Base-by-base conservation (phyloP, 768 basidiomycete genomes). In the Pleurotus ostreatus region DNA sequence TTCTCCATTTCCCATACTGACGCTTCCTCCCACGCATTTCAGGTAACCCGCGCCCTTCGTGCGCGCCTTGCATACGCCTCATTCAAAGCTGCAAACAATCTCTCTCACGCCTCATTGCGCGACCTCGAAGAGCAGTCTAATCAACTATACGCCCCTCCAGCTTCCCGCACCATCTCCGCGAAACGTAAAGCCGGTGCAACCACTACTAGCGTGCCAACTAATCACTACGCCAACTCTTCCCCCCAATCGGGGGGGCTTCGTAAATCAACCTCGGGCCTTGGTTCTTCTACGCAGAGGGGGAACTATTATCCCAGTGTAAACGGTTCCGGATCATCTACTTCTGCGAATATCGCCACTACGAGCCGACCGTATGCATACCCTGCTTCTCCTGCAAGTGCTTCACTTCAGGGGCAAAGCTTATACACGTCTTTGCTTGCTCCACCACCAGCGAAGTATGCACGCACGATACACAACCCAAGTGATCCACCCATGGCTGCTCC, bases 21-120 rank as follows among this genome's bases (percentile, higher is more conserved):
- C 51, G 22, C 26, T 39, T 38, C 26, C 51, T 71, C 64, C 58
- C 62, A 63, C 65, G 65, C 64, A 59, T 58, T 63, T 63, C 74
- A 93, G 91, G 83, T 93, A 30, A 89, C 89, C 65, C 88, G 88
- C 67, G 85, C 81, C 54, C 79, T 94, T 56, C 84, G 92, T 59
- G 80, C 90, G 63, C 86, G 90, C 61, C 80, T 94, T 51, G 81
- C 88, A 0, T 90, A 91, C 70, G 91, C 91, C 20, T 86, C 87
- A 1, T 92, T 88, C 79, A 93, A 93, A 72, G 89, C 91, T 4
- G 78, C 79, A 12, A 81, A 90, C 69, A 88, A 90, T 67, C 71
- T 89, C 55, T 74, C 85, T 8, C 81, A 84, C 55, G 73, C 84
- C 49, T 76, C 85, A 45, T 72, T 92, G 48, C 78, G 79, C 63